Evolutionary conservation across 2,329 filamentous ascomycete species (phyloP).

Genomic region (Furcasterigmium furcatum): DNA sequence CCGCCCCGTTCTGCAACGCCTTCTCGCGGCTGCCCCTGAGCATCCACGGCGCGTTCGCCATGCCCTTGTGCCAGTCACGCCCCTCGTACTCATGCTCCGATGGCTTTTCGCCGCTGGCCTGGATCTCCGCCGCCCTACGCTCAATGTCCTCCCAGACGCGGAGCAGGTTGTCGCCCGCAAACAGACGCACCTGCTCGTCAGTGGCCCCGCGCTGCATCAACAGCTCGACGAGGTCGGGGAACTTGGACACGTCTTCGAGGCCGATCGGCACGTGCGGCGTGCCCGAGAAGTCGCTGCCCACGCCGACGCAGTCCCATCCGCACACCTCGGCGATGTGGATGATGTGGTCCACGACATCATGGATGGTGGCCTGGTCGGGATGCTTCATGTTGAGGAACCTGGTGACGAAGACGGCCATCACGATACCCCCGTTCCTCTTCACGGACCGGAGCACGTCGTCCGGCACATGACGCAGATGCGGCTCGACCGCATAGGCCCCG

Average conservation of each 20-base stretch:
- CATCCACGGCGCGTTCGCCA: slow-evolving; percentile 19
- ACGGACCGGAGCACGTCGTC: slow-evolving; percentile 32
- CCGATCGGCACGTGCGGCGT: slow-evolving; percentile 22
- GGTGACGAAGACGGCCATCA: slow-evolving; percentile 36
- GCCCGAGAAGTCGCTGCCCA: slow-evolving; percentile 32
- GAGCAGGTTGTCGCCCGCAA: slow-evolving; percentile 24
- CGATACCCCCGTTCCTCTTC: slow-evolving; percentile 30
- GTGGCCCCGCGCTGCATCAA: slow-evolving; percentile 24
- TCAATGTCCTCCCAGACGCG: slow-evolving; percentile 24
- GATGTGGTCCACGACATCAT: slow-evolving; percentile 31
- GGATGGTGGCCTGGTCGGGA: slow-evolving; percentile 23
- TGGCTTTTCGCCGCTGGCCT: slow-evolving; percentile 18
- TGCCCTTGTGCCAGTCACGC: slow-evolving; percentile 21
- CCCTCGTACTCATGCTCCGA: slow-evolving; percentile 23
- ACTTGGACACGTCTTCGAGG: slow-evolving; percentile 28
- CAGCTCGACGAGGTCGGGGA: slow-evolving; percentile 25
- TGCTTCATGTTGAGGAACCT: slow-evolving; percentile 25
- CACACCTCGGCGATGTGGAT: slow-evolving; percentile 20
- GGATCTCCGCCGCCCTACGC: slow-evolving; percentile 17
- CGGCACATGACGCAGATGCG: slow-evolving; percentile 34
- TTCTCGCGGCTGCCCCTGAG: slow-evolving; percentile 13
- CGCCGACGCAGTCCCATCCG: slow-evolving; percentile 33
- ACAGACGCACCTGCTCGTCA: slow-evolving; percentile 20
- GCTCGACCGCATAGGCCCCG: slow-evolving; percentile 17
- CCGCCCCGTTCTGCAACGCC: slow-evolving; percentile 6